Conservation (phyloP, 1,139 yeast genomes). For the Pichia sp. region DNA sequence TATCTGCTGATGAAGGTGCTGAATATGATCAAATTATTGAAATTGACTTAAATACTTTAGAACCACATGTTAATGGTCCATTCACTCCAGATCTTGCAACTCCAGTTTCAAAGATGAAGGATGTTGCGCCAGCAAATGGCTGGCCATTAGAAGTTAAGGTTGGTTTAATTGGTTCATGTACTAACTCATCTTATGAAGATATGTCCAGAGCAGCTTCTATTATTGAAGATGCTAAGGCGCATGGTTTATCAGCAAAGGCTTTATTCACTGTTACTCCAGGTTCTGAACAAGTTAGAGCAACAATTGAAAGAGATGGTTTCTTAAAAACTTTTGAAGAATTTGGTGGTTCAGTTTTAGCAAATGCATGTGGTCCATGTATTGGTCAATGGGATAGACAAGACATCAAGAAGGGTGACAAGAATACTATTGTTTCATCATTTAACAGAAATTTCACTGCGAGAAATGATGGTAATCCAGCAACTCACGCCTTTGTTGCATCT, state of each 20-base stretch:
- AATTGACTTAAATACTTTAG: slow-evolving; percentile 89
- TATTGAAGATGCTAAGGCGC: slow-evolving; percentile 82
- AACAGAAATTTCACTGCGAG: slow-evolving; percentile 99
- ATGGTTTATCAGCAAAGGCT: slow-evolving; percentile 86
- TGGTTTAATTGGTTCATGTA: slow-evolving; percentile 97
- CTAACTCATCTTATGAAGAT: slow-evolving; percentile 98
- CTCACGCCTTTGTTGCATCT: slow-evolving; percentile 96
- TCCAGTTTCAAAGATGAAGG: slow-evolving; percentile 88
- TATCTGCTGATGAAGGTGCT: slow-evolving; percentile 88
- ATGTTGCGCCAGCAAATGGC: slow-evolving; percentile 76
- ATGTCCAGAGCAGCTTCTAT: slow-evolving; percentile 97
- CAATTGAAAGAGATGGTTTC: slow-evolving; percentile 96
- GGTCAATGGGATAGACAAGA: slow-evolving; percentile 99
- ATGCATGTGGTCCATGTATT: slow-evolving; percentile 99
- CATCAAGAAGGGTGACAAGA: slow-evolving; percentile 94
- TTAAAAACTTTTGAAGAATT: slow-evolving; percentile 81
- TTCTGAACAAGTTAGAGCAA: slow-evolving; percentile 98
- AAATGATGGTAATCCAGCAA: slow-evolving; percentile 98
- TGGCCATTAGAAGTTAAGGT: slow-evolving; percentile 96
- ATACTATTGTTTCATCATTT: slow-evolving; percentile 96
- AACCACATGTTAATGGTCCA: slow-evolving; percentile 98
- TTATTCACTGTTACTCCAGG: slow-evolving; percentile 96
- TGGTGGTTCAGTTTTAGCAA: slow-evolving; percentile 94
- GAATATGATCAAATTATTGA: slow-evolving; percentile 96
- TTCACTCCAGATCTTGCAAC: slow-evolving; percentile 99